Conservation (phyloP, 2,329 filamentous ascomycete genomes). For the Epichloe sibirici region DNA sequence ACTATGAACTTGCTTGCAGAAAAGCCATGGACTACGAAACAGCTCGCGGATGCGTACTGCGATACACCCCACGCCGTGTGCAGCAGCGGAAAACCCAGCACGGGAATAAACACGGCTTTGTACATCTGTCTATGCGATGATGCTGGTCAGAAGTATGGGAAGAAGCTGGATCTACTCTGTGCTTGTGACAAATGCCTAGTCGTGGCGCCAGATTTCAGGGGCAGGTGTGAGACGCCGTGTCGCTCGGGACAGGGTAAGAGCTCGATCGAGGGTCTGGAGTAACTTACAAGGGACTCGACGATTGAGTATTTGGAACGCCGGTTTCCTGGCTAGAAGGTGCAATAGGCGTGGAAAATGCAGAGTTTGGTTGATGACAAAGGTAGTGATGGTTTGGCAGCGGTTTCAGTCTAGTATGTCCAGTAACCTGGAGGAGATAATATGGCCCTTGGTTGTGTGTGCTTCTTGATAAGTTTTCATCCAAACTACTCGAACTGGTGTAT, state of each 20-base stretch:
- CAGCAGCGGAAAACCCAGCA: constrained; percentile 16
- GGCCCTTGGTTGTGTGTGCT: too few relatives aligned
- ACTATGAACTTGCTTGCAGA: constrained; percentile 10
- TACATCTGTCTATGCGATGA: constrained; percentile 28
- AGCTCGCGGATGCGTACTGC: constrained; percentile 25
- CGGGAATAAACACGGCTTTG: constrained; percentile 20
- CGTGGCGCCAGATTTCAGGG: constrained; percentile 26
- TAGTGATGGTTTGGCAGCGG: too few relatives aligned
- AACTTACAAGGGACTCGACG: too few relatives aligned
- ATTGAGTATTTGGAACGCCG: too few relatives aligned
- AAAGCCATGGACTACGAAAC: constrained; percentile 21
- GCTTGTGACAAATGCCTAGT: constrained; percentile 28
- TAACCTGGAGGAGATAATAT: too few relatives aligned
- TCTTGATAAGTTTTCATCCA: too few relatives aligned
- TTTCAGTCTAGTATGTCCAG: too few relatives aligned
- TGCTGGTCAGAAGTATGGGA: constrained; percentile 20
- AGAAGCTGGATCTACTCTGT: constrained; percentile 25
- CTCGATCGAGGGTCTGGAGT: not conserved
- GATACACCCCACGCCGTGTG: constrained; percentile 24
- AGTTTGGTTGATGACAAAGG: too few relatives aligned
- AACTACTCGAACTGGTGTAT: too few relatives aligned
- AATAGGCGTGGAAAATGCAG: too few relatives aligned
- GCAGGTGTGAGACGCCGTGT: constrained; percentile 26
- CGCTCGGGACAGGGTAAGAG: constrained; percentile 11
- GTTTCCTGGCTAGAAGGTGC: too few relatives aligned